Evolutionary conservation across 2,329 filamentous ascomycete genomes (phyloP), one percentile per base, ranked within the genome.

Genomic region (Fusarium sp.): DNA sequence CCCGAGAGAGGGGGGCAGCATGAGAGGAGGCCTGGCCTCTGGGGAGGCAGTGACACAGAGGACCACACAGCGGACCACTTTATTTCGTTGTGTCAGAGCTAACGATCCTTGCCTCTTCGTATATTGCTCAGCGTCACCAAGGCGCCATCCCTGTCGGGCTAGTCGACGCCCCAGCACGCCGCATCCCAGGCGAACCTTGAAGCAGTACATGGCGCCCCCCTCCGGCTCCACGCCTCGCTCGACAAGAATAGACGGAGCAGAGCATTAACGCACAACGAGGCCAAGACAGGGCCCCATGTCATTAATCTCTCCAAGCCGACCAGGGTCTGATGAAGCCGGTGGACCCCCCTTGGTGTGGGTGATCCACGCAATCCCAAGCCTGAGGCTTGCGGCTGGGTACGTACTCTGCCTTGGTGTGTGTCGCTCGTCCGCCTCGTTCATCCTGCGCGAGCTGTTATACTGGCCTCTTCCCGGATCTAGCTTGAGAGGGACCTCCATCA

Each of bases 121-220:
- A 86, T 86, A 86, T 87, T 86, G 82, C 84, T 80, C 83, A 82
- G 83, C 84, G 82, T 85, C 84, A 85, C 84, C 82, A 82, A 82
- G 74, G 59, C 69, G 73, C 75, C 76, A 81, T 80, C 81, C 80
- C 76, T 81, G 80, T 69, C 31, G 47, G 69, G 72, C 66, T 79
- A 79, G 80, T 76, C 68, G 76, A 79, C 78, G 70, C 74, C 75
- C 62, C 67, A 63, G 69, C 63, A 64, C 69, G 65, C 68, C 69
- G 59, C 74, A 71, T 70, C 74, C 76, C 79, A 78, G 77, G 79
- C 80, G 77, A 83, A 81, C 77, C 78, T 81, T 83, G 47, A 18
- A 52, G 45, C 25, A 50, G 45, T 75, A 74, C 70, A 42, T 66
- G 69, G 66, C 63, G 56, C 71, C 68, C 71, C 72, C 63, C 35